Percentiles rank a stretch among this genome's conserved stretches.
phyloP scores from a whole-genome alignment of 768 basidiomycete species.

The Serendipita indica region DNA sequence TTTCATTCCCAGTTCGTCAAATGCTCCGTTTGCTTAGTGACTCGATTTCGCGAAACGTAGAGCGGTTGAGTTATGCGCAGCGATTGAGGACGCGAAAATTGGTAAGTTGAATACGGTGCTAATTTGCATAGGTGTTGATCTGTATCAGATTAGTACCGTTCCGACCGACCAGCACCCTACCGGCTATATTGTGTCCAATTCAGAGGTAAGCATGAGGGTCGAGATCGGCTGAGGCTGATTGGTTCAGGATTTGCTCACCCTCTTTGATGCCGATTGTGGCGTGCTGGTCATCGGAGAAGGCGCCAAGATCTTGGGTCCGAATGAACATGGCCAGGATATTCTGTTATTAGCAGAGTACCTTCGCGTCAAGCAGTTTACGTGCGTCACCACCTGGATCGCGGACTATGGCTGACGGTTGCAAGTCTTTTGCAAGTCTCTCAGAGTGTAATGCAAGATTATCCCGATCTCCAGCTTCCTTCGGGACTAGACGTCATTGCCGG shows the following conservation, averaged over 20 bases:
- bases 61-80: slow-evolving; percentile 62
- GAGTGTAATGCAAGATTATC: slow-evolving; percentile 51
- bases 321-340: slow-evolving; percentile 61
- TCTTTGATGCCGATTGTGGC: slow-evolving; percentile 71
- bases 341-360: slow-evolving; percentile 69
- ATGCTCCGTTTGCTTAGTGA: slow-evolving; percentile 69
- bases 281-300: slow-evolving; percentile 57
- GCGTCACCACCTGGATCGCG: slow-evolving; percentile 18
- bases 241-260: slow-evolving; percentile 42
- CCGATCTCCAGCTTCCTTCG: slow-evolving; percentile 47
- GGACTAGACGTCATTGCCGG: slow-evolving; percentile 57
- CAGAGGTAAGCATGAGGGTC: slow-evolving; percentile 27
- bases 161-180: slow-evolving; percentile 52
- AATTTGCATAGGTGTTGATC: neutral
- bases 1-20: slow-evolving; percentile 71
- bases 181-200: slow-evolving; percentile 66
- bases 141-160: slow-evolving; percentile 49
- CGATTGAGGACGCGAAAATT: slow-evolving; percentile 62
- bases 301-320: slow-evolving; percentile 53
- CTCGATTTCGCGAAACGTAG: slow-evolving; percentile 65
- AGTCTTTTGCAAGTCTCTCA: slow-evolving; percentile 60
- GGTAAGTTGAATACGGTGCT: slow-evolving; percentile 27
- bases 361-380: slow-evolving; percentile 56
- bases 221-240: neutral
- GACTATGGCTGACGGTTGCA: neutral